Percentiles rank a stretch among this genome's conserved stretches.
These are phyloP conservation scores for Colletotrichum lentis DNA, from an alignment of 2,329 filamentous ascomycete species.

Conservation along the genomic window DNA sequence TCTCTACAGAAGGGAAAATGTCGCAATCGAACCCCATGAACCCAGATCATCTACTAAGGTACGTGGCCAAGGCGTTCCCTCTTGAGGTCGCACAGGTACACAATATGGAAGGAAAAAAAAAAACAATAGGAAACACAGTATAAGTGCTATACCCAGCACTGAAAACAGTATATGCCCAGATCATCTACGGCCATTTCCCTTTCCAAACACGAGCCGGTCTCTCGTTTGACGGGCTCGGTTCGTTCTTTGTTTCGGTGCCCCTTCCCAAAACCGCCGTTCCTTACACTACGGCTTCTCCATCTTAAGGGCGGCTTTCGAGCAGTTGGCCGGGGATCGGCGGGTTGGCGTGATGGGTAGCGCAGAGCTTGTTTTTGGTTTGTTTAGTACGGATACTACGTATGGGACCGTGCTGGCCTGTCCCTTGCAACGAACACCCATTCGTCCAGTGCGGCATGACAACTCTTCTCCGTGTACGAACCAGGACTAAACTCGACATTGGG, in stretches of 20 bases:
- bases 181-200: background rate
- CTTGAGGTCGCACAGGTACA: no score
- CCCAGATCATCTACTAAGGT: background rate
- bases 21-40: background rate
- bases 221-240: background rate
- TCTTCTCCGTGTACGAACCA: background rate
- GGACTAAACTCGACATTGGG: no score
- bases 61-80: no score
- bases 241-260: background rate
- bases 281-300: background rate
- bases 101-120: no score
- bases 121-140: no score
- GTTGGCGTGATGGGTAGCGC: background rate
- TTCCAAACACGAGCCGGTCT: background rate
- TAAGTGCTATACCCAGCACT: no score
- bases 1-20: background rate
- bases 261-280: slow-evolving; percentile 2
- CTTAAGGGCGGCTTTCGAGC: background rate
- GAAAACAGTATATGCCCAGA: no score
- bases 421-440: background rate
- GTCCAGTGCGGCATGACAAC: slow-evolving; percentile 5
- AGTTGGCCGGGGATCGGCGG: no score
- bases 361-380: background rate
- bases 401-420: slow-evolving; percentile 6
- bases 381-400: no score